Base-by-base conservation (phyloP, 169 alveolate species). In the Plasmodium cynomolgi region DNA sequence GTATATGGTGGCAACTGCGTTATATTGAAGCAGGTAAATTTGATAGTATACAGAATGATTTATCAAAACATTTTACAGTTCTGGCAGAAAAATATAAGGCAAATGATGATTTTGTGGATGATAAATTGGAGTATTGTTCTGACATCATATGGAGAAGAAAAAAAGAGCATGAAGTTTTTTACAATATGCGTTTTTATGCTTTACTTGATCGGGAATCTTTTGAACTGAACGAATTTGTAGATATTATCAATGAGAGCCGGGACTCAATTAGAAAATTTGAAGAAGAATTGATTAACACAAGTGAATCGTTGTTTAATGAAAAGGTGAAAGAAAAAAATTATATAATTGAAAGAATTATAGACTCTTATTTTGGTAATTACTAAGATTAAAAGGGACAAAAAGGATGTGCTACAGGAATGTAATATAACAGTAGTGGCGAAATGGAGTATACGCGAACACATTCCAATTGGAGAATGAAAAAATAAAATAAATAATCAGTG, bases 1-100 rank as follows among this genome's bases (percentile, higher is more conserved):
- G 37, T 77, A 77, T 77, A 77, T 29, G 84, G 84, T 29, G 29
- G 84, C 39, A 77, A 29, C 29, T 77, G 84, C 84, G 84, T 33
- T 11, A n/a, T 77, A 77, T 77, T 77, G 84, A 77, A 33, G 84
- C 39, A 77, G 1, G 20, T 77, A 77, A 77, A 33, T 77, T 77
- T 77, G 84, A 23, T 23, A 77, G 15, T 77, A 77, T 77, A 7
- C 8, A 37, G 41, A 9, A 77, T 6, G 7, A 9, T 33, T 8
- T 77, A 77, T 77, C 37, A 77, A 5, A 29, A 33, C 17, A 77
- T 77, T 29, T 77, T 3, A 26, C 23, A 15, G 50, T 20, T 7
- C 15, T 77, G 50, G 50, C 17, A 77, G 54, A 31, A 17, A 77
- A 77, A 15, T 77, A 77, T 9, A 77, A 77, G 50, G n/a, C 50